phyloP scores from a whole-genome alignment of 495 filamentous ascomycete genomes.

The Tuber aestivum region DNA sequence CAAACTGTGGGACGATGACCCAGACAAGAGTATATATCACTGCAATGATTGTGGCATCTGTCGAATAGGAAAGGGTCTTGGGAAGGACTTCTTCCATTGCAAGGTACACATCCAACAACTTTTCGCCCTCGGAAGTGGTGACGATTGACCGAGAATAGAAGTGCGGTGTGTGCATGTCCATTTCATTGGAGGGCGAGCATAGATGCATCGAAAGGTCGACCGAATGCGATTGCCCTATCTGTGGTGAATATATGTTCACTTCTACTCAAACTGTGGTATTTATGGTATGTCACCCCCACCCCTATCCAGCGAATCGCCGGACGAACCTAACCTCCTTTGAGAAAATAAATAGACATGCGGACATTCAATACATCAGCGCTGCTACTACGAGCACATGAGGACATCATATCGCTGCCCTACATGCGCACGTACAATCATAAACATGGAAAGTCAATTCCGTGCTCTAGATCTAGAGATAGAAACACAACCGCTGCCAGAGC shows the following conservation, averaged over 20 bases:
- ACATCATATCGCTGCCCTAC: conserved; percentile 89
- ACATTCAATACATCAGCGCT: conserved; percentile 86
- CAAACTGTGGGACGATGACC: conserved; percentile 95
- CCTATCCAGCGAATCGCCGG: background rate
- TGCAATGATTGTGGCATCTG: conserved; percentile 96
- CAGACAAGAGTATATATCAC: conserved; percentile 88
- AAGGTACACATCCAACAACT: conserved; percentile 56
- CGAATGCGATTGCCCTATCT: conserved; percentile 97
- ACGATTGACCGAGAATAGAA: conserved; percentile 52
- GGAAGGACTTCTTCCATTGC: conserved; percentile 97
- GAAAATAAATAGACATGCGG: conserved; percentile 59
- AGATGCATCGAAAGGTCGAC: conserved; percentile 90
- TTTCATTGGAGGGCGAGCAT: conserved; percentile 71
- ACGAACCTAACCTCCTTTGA: conserved; percentile 4
- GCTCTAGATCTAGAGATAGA: conserved; percentile 80
- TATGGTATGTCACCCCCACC: conserved; percentile 50
- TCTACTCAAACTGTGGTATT: conserved; percentile 83
- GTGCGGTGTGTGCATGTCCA: conserved; percentile 85
- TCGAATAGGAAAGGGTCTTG: conserved; percentile 79
- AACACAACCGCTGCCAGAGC: conserved; percentile 80
- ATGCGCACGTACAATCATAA: conserved; percentile 84
- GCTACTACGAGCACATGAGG: conserved; percentile 77
- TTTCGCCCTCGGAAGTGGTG: conserved; percentile 11
- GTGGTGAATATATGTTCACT: conserved; percentile 95
- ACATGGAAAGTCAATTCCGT: conserved; percentile 94